Evolutionary conservation across 2,329 filamentous ascomycete genomes (phyloP).

Genomic region (Blastomyces percursus): DNA sequence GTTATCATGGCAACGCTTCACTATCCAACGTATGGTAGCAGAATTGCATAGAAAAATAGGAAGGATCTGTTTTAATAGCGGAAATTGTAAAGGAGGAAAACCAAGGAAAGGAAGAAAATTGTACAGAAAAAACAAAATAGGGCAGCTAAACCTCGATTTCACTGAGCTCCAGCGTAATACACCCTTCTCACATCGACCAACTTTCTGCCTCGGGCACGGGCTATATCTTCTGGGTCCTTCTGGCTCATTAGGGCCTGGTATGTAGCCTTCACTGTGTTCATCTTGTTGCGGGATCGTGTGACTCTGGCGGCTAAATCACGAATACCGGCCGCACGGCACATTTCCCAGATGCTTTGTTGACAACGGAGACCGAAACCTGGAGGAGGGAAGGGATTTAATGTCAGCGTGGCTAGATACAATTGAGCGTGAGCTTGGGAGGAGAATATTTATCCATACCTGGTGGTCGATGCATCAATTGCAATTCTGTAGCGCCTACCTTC

Average conservation of each 20-base stretch:
- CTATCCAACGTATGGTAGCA: background rate
- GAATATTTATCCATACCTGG: slow-evolving; percentile 58
- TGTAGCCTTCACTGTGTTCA: slow-evolving; percentile 94
- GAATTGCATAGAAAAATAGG: background rate
- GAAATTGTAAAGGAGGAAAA: slow-evolving; percentile 6
- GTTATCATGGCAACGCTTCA: slow-evolving; percentile 2
- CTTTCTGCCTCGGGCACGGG: slow-evolving; percentile 82
- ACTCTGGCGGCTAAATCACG: slow-evolving; percentile 75
- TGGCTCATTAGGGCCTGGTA: slow-evolving; percentile 75
- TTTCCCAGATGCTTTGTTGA: slow-evolving; percentile 86
- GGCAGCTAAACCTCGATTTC: background rate
- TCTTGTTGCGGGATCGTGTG: slow-evolving; percentile 78
- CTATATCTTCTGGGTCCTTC: slow-evolving; percentile 78
- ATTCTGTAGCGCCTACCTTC: slow-evolving; percentile 80
- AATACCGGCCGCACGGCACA: slow-evolving; percentile 78
- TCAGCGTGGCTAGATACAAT: background rate
- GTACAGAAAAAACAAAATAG: slow-evolving; percentile 12
- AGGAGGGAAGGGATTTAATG: slow-evolving; percentile 7
- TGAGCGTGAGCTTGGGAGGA: background rate
- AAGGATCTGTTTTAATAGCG: background rate
- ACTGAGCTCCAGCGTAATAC: slow-evolving; percentile 67
- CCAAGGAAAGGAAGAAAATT: slow-evolving; percentile 16
- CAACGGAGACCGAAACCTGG: slow-evolving; percentile 87
- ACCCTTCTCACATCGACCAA: slow-evolving; percentile 92
- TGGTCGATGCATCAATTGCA: slow-evolving; percentile 70